These are phyloP conservation scores for Naganishia liquefaciens DNA, from an alignment of 1,284 basidiomycete genomes.

Conservation along the genomic window DNA sequence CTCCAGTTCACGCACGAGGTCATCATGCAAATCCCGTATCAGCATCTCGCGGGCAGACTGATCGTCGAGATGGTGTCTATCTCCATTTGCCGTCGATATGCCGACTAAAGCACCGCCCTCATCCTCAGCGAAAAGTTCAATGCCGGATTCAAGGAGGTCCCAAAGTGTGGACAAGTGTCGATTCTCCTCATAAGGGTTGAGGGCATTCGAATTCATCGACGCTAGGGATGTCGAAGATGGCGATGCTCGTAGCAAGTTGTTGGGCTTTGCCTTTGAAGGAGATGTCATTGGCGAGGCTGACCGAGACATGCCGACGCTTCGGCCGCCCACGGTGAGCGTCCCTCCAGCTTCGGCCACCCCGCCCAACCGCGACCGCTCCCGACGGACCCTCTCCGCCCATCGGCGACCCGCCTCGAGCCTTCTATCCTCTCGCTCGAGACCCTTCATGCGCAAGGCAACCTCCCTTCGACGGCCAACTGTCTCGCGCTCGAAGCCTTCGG, in stretches of 20 bases:
- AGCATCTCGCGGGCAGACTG: slow-evolving; percentile 65
- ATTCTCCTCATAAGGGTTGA: slow-evolving; percentile 28
- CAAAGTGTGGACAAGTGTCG: slow-evolving; percentile 29
- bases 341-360: slow-evolving; percentile 38
- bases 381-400: slow-evolving; percentile 50
- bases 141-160: slow-evolving; percentile 34
- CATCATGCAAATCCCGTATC: slow-evolving; percentile 63
- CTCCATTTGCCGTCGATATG: not conserved
- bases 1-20: slow-evolving; percentile 66
- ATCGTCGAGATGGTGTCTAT: slow-evolving; percentile 29
- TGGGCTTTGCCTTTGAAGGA: slow-evolving; percentile 6
- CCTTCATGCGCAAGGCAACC: slow-evolving; percentile 66
- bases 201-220: slow-evolving; percentile 15
- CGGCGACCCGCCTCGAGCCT: slow-evolving; percentile 43
- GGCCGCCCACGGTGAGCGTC: slow-evolving; percentile 30
- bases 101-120: slow-evolving; percentile 54
- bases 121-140: slow-evolving; percentile 27
- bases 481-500: slow-evolving; percentile 71
- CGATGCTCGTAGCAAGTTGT: slow-evolving; percentile 15
- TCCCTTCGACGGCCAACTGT: slow-evolving; percentile 73
- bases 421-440: slow-evolving; percentile 69
- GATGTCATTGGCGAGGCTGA: slow-evolving; percentile 18
- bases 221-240: slow-evolving; percentile 29
- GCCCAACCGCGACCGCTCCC: slow-evolving; percentile 39
- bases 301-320: slow-evolving; percentile 8